Evolutionary conservation across 352 stramenopile species (phyloP), one percentile per base, ranked within the genome.

Genomic region (Globisporangium megalacanthum): DNA sequence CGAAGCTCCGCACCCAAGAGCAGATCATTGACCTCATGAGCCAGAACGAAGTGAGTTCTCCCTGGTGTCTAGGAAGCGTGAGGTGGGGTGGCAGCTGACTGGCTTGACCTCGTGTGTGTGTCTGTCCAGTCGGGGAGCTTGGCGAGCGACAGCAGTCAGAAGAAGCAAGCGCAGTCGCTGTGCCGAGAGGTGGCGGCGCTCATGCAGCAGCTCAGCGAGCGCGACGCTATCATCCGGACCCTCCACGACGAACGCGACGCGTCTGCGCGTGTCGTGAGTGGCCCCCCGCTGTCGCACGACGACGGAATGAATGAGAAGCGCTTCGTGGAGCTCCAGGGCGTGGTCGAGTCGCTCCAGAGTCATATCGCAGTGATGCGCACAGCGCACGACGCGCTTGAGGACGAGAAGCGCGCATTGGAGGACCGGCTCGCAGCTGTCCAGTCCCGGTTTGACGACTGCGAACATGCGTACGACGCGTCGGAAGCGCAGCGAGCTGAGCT

Each of bases 121-220:
- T 52, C 9, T 46, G 17, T 20, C 17, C 29, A 54, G 31, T 42
- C 25, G 25, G 48, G 68, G 49, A 72, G 53, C 33, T 56, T 83
- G 25, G 55, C 72, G 0, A 52, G 58, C 2, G 65, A 72, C 15
- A 69, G 72, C 22, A 76, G 70, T 17, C 64, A 82, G 49, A 74
- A 83, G 45, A 79, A 73, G 36, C 68, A 72, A 46, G 64, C 88
- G 2, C 70, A 89, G 54, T 69, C 73, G 9, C 54, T 92, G 5
- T 86, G 73, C 52, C 75, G 73, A 14, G 68, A 89, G 62, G 75
- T 92, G 1, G 72, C 72, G 0, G 62, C 60, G 1, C 59, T 92
- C 0, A 72, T 86, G 7, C 70, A 78, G 51, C 73, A 92, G 52
- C 51, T 89, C 6, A 67, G 66, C 13, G 66, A 92, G 37, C 68